Base-by-base conservation (phyloP, 73 alveolate species). In the Tetrahymena thermophila region DNA sequence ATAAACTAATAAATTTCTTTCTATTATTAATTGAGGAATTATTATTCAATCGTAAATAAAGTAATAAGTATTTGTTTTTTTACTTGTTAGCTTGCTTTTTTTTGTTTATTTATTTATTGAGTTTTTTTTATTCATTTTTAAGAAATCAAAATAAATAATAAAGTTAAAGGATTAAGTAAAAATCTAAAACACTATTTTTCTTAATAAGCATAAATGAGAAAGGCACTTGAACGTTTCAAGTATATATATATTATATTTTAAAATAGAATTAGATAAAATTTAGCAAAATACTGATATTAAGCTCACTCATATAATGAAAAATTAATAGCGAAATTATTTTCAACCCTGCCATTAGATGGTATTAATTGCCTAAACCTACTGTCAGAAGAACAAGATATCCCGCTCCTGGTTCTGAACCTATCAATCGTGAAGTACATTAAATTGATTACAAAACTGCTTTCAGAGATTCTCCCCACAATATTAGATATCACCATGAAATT, bases 321-420 rank as follows among this genome's bases (percentile, higher is more conserved):
- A 28, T 28, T 28, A 71, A 28, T 71, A 71, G 89, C 89, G 89
- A 71, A 71, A 71, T 71, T 31, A 71, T 71, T 71, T 71, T 71
- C 89, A 71, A 71, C 89, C 89, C 89, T 71, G 35, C 89, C 89
- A 71, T 71, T 71, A 71, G 89, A 71, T 71, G 89, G 89, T 71
- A 71, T 31, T 16, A n/a, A 71, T 71, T 71, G 11, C 89, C 89
- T 40, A 71, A 71, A 34, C 89, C 89, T 31, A 23, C 40, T 71
- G 89, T 71, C 89, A 71, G 89, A 71, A 71, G 89, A 71, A 71
- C 40, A 2, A 71, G 89, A 71, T 71, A 71, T 71, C 89, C 89
- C 31, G 89, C 89, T 71, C 89, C 89, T 71, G 89, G 40, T 71
- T 71, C 89, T 71, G 89, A 71, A 19, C 89, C 89, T 31, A 71